Evolutionary conservation across 2,329 filamentous ascomycete genomes (phyloP).

Genomic region (Cytospora chrysosperma): DNA sequence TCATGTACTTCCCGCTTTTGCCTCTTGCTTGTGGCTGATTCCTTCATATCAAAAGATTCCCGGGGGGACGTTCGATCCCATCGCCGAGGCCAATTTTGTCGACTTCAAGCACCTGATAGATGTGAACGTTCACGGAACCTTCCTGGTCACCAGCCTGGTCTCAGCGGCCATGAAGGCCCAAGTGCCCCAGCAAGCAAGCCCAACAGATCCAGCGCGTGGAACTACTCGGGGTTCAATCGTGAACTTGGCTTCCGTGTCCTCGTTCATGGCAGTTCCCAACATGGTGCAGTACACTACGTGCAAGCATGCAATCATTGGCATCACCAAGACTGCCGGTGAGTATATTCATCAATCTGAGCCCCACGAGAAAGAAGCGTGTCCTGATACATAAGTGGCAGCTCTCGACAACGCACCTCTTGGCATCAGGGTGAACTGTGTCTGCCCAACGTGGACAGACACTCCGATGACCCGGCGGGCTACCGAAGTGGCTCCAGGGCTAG

Average conservation of each 20-base stretch:
- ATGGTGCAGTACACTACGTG: conserved; percentile 19
- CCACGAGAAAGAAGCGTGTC: background rate
- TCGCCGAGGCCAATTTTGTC: conserved; percentile 11
- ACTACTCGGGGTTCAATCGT: conserved; percentile 7
- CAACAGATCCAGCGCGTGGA: background rate
- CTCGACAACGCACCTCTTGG: conserved; percentile 12
- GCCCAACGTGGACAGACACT: conserved; percentile 15
- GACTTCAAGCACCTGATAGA: conserved; percentile 19
- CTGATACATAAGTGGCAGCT: background rate
- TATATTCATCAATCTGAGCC: background rate
- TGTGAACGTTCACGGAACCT: conserved; percentile 16
- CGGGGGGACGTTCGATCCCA: conserved; percentile 8
- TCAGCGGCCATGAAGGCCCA: conserved; percentile 14
- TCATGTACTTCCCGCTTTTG: background rate
- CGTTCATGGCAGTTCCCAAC: conserved; percentile 11
- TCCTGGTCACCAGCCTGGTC: conserved; percentile 3
- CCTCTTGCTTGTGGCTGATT: background rate
- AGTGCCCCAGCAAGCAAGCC: background rate
- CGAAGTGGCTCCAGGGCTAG: conserved; percentile 15
- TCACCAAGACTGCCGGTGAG: conserved; percentile 18
- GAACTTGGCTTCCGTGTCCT: background rate
- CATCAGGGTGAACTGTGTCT: conserved; percentile 12
- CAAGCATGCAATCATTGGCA: conserved; percentile 13
- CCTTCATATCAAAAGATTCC: background rate
- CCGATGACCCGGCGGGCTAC: conserved; percentile 16